Conservation (phyloP, 2,329 filamentous ascomycete species). For the Fusarium equiseti region DNA sequence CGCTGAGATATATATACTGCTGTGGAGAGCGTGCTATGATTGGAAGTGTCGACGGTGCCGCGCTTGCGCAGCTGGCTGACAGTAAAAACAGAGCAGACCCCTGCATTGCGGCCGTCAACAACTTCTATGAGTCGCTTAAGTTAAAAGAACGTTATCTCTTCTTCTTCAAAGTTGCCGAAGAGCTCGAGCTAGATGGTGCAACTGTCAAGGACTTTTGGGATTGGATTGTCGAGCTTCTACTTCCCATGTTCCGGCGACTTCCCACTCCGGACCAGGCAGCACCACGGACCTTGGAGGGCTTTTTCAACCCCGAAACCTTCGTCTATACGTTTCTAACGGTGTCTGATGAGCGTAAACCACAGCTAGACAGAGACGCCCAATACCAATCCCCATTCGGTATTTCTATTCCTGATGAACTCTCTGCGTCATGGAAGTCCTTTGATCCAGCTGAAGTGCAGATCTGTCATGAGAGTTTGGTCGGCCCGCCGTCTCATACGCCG, state of each 20-base stretch:
- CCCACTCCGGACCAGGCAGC: neutral
- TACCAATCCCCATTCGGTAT: neutral
- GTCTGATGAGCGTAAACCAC: neutral
- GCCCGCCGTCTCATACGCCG: neutral
- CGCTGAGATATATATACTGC: no score
- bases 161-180: neutral
- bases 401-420: neutral
- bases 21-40: no score
- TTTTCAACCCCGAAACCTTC: neutral
- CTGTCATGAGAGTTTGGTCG: rapidly evolving
- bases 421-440: neutral
- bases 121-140: neutral
- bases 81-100: no score
- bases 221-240: neutral
- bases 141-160: neutral
- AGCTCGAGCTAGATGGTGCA: neutral
- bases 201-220: neutral
- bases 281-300: neutral
- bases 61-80: no score
- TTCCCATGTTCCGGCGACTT: rapidly evolving
- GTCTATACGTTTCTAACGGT: neutral
- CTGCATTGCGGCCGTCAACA: neutral
- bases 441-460: rapidly evolving
- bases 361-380: neutral
- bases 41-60: no score